Percentiles rank a stretch among this genome's conserved stretches.
Evolutionary conservation across 2,329 filamentous ascomycete genomes (phyloP).

Genomic region (Stenocarpella maydis): DNA sequence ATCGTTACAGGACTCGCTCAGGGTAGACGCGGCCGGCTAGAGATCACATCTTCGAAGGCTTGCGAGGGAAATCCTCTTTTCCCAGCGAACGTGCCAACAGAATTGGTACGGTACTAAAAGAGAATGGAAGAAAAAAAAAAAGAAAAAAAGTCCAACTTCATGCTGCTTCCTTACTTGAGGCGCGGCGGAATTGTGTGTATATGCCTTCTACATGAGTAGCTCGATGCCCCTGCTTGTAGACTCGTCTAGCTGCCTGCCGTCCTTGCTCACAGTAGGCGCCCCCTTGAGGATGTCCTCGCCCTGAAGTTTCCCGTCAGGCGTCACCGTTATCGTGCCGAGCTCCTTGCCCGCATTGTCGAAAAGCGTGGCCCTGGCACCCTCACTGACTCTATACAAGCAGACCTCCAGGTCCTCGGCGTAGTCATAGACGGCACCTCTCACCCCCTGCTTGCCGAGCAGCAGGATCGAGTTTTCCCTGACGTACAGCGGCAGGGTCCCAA

Average conservation of each 20-base stretch:
- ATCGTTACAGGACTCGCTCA: not conserved
- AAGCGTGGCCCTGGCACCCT: slow-evolving; percentile 52
- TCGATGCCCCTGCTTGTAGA: slow-evolving; percentile 13
- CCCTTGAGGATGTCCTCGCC: slow-evolving; percentile 52
- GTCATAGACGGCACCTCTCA: slow-evolving; percentile 55
- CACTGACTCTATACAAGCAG: slow-evolving; percentile 51
- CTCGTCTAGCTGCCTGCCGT: slow-evolving; percentile 32
- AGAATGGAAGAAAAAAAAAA: not conserved
- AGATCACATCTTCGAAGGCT: not conserved
- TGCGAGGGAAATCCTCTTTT: not conserved
- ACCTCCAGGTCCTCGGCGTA: slow-evolving; percentile 58
- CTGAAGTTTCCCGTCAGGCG: slow-evolving; percentile 49
- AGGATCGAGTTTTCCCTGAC: slow-evolving; percentile 62
- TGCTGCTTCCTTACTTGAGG: not conserved
- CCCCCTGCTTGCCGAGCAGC: slow-evolving; percentile 52
- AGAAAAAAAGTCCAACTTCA: not conserved
- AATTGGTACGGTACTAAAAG: not conserved
- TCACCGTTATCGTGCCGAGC: slow-evolving; percentile 51
- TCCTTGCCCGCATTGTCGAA: slow-evolving; percentile 53
- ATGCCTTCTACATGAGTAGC: slow-evolving; percentile 22
- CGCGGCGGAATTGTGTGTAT: not conserved
- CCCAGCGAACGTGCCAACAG: not conserved
- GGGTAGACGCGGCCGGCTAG: not conserved
- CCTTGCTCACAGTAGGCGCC: slow-evolving; percentile 36
- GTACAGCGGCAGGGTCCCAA: slow-evolving; percentile 66